Evolutionary conservation across 768 basidiomycete species (phyloP), one percentile per base, ranked within the genome.

Genomic region (Phaffia tasmanica): DNA sequence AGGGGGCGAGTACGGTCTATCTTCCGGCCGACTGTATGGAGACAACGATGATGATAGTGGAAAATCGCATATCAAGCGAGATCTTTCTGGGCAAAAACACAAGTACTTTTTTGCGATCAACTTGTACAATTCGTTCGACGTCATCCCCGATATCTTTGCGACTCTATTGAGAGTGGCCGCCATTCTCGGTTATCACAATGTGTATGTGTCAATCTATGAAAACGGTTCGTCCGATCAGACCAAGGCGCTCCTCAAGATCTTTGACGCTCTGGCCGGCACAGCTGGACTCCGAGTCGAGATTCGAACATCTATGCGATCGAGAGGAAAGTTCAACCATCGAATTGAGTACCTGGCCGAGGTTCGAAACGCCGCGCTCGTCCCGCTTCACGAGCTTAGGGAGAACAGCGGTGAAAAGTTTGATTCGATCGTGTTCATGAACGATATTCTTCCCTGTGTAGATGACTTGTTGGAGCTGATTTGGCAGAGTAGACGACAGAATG

Each of bases 311-410:
- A 87, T 86, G 80, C 86, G 95, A 69, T 93, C 88, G 14, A 82
- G 94, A 32, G 95, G 95, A 50, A 87, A 88, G 11, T 98, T 98
- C 81, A 94, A 94, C 77, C 95, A 99, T 76, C 93, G 95, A 62
- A 99, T 99, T 80, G 95, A 99, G 77, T 99, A 99, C 79, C 86
- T 99, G 62, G 95, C 95, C n/a, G 94, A 99, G 75, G 94, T 99
- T n/a, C 88, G 95, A 68, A 98, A 99, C 76, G 86, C 90, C 30
- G 95, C 95, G 18, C 88, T 99, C 75, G 91, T 88, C 1, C 95
- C 95, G 1, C 80, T 98, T 27, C 88, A 94, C 78, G 95, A 98
- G 73, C 82, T 95, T 48, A 82, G 95, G 50, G 93, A 95, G 75
- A 79, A 86, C 29, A 85, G 92, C 74, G 87, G 87, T 74, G 94